Evolutionary conservation across 1,139 yeast species (phyloP).

Genomic region (Entelexis sorbosivorans): DNA sequence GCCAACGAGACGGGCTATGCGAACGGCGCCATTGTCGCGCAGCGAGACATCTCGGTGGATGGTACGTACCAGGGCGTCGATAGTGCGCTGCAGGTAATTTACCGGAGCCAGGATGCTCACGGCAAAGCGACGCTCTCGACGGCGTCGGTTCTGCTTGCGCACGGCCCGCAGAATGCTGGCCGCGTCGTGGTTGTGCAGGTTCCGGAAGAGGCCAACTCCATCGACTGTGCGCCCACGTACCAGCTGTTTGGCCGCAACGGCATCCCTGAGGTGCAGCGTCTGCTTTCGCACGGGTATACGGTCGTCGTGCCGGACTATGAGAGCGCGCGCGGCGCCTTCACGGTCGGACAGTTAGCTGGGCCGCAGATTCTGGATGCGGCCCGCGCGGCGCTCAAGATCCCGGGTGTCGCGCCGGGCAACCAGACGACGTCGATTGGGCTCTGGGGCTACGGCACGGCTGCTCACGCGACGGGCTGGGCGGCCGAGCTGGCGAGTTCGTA

Average conservation of each 20-base stretch:
- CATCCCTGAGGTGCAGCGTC: constrained; percentile 17
- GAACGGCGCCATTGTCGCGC: constrained; percentile 13
- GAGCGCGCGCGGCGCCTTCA: constrained; percentile 25
- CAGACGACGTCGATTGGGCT: constrained; percentile 22
- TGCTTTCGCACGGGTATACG: constrained; percentile 22
- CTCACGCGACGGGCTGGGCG: constrained; percentile 29
- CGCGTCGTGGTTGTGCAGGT: constrained; percentile 26
- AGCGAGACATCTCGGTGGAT: constrained; percentile 14
- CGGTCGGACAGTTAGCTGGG: constrained; percentile 27
- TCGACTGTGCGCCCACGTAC: constrained; percentile 29
- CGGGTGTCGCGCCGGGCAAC: constrained; percentile 14
- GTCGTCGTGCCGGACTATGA: constrained; percentile 29
- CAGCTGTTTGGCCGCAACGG: constrained; percentile 21
- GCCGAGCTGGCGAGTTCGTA: constrained; percentile 27
- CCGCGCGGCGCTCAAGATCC: constrained; percentile 23
- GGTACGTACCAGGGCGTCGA: constrained; percentile 19
- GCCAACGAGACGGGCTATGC: constrained; percentile 10
- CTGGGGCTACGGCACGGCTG: constrained; percentile 31
- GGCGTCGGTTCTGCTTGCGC: constrained; percentile 27
- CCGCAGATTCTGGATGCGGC: constrained; percentile 26
- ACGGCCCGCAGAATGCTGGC: neutral
- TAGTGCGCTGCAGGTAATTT: constrained; percentile 26
- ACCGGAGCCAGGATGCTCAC: constrained; percentile 25
- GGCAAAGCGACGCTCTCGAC: constrained; percentile 26
- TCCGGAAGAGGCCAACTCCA: constrained; percentile 26